Conservation (phyloP, 495 filamentous ascomycete genomes). For the Bacidia rubella region DNA sequence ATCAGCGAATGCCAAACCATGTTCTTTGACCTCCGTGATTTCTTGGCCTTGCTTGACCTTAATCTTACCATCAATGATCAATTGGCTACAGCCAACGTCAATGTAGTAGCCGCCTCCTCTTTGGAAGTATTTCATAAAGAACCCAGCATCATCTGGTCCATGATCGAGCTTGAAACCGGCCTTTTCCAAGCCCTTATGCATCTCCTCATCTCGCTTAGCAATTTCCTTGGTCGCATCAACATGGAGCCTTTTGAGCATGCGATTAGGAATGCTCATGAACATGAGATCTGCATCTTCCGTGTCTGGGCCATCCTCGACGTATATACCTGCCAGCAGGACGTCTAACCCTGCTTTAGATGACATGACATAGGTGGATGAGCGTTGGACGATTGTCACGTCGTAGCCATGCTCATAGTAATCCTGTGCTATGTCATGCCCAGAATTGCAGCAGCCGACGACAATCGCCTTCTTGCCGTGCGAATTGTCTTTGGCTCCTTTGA, state of each 20-base stretch:
- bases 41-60: slow-evolving; percentile 60
- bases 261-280: slow-evolving; percentile 34
- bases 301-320: slow-evolving; percentile 41
- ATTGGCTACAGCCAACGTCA: slow-evolving; percentile 50
- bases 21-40: slow-evolving; percentile 43
- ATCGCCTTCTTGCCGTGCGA: slow-evolving; percentile 51
- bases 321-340: slow-evolving; percentile 43
- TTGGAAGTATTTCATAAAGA: slow-evolving; percentile 64
- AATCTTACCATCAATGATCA: slow-evolving; percentile 67
- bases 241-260: slow-evolving; percentile 39
- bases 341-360: slow-evolving; percentile 39
- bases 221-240: slow-evolving; percentile 32
- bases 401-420: slow-evolving; percentile 71
- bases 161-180: slow-evolving; percentile 58
- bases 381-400: slow-evolving; percentile 74
- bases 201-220: slow-evolving; percentile 29
- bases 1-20: slow-evolving; percentile 53
- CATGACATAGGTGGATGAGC: slow-evolving; percentile 60
- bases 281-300: slow-evolving; percentile 45
- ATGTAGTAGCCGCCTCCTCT: slow-evolving; percentile 71
- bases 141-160: slow-evolving; percentile 50
- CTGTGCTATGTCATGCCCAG: slow-evolving; percentile 65
- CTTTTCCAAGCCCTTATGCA: slow-evolving; percentile 42
- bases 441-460: slow-evolving; percentile 71
- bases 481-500: slow-evolving; percentile 39